These are phyloP conservation scores for Colletotrichum orchidophilum DNA, from an alignment of 2,329 filamentous ascomycete species.

Conservation along the genomic window DNA sequence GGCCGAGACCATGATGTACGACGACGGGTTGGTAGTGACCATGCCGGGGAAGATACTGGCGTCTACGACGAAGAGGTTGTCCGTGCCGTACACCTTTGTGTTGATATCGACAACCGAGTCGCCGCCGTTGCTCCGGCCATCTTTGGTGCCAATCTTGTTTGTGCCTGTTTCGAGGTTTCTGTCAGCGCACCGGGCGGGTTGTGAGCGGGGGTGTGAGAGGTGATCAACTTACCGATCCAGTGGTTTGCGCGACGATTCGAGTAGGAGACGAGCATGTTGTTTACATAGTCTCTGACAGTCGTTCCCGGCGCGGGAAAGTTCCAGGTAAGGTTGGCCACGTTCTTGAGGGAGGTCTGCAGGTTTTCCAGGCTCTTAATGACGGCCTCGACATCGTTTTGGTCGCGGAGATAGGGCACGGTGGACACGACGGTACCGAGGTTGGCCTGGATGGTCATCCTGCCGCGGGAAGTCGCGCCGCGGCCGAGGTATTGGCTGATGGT, in stretches of 20 bases:
- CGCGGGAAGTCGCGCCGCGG: constrained; percentile 69
- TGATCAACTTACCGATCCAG: constrained; percentile 55
- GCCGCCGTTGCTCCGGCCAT: constrained; percentile 61
- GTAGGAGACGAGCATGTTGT: constrained; percentile 53
- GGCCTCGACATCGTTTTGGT: constrained; percentile 67
- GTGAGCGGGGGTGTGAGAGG: no score
- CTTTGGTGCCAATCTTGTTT: constrained; percentile 67
- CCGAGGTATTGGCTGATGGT: constrained; percentile 71
- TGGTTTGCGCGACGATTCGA: constrained; percentile 57
- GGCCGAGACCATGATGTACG: constrained; percentile 70
- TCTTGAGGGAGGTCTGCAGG: constrained; percentile 62
- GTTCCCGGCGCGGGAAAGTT: constrained; percentile 61
- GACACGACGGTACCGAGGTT: constrained; percentile 67
- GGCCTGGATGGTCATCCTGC: constrained; percentile 67
- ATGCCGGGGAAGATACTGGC: constrained; percentile 76
- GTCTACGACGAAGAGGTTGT: constrained; percentile 76
- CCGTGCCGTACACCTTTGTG: constrained; percentile 72
- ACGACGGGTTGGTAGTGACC: constrained; percentile 73
- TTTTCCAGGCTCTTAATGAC: constrained; percentile 72
- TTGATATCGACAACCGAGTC: constrained; percentile 70
- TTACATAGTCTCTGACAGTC: constrained; percentile 65
- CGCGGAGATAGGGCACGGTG: constrained; percentile 67
- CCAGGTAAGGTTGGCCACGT: constrained; percentile 64
- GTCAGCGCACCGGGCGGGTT: background rate
- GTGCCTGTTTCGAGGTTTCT: constrained; percentile 50